phyloP scores from a whole-genome alignment of 2,329 filamentous ascomycete species.

The Colletotrichum scovillei region DNA sequence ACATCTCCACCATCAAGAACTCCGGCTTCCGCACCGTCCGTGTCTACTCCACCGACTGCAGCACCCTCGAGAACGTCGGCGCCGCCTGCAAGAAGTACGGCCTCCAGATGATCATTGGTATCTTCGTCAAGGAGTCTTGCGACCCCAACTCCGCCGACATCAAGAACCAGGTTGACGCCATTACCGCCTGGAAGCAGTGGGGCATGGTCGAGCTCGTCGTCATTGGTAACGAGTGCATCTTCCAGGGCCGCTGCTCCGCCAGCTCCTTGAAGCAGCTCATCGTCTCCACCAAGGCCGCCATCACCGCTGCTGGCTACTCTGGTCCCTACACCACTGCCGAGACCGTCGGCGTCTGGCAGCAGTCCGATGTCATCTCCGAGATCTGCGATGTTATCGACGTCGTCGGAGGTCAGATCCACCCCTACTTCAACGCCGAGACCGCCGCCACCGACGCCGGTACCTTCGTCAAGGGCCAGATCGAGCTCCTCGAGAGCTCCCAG shows the following conservation, averaged over 20 bases:
- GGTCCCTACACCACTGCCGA: slow-evolving; percentile 87
- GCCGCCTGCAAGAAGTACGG: slow-evolving; percentile 73
- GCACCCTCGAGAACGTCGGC: slow-evolving; percentile 81
- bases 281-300: slow-evolving; percentile 69
- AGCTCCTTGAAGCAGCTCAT: slow-evolving; percentile 78
- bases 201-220: slow-evolving; percentile 82
- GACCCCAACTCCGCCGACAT: slow-evolving; percentile 69
- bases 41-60: slow-evolving; percentile 93
- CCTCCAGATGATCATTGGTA: slow-evolving; percentile 84
- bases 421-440: slow-evolving; percentile 87
- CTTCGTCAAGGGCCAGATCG: slow-evolving; percentile 81
- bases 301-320: slow-evolving; percentile 74
- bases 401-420: slow-evolving; percentile 88
- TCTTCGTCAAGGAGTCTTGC: slow-evolving; percentile 81
- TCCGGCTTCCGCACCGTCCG: slow-evolving; percentile 79
- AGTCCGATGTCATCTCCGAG: slow-evolving; percentile 62
- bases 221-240: slow-evolving; percentile 91
- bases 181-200: slow-evolving; percentile 79
- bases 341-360: slow-evolving; percentile 82
- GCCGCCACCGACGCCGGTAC: slow-evolving; percentile 74
- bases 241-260: slow-evolving; percentile 76
- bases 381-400: slow-evolving; percentile 84
- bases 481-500: slow-evolving; percentile 66
- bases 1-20: slow-evolving; percentile 71
- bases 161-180: slow-evolving; percentile 77